Base-by-base conservation (phyloP, 2,329 filamentous ascomycete species). In the Colletotrichum nymphaeae region DNA sequence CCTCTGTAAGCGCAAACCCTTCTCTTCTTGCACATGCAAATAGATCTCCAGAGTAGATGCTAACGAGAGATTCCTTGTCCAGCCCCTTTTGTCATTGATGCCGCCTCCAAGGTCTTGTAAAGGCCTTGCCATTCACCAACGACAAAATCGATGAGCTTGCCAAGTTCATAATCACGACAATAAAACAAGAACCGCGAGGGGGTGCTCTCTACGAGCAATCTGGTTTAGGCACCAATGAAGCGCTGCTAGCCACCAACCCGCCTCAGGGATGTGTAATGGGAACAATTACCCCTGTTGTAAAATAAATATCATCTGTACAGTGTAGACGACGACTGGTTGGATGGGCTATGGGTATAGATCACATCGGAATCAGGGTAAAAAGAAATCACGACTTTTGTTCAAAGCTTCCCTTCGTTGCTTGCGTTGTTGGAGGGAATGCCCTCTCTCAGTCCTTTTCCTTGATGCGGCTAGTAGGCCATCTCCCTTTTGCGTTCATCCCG, bases 1-100 rank as follows among this genome's bases (percentile, higher is more conserved):
- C 81, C 85, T 97, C 74, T 94, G 94, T 97, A 90, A 70, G 93
- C 81, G 9, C 22, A 24, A 30, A 0, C 2, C 30, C 1, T 22
- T 30, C n/a, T 22, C 7, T 1, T 11, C 11, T 8, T 11, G 7
- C 5, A 30, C 8, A 19, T 11, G 28, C 49, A 22, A 22, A 6
- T 6, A 64, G 49, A 9, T 14, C 30, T 37, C 28, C 7, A 42
- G n/a, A 22, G 7, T 11, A 24, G 24, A 46, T 12, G 8, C 60
- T 60, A 65, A 64, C n/a, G 14, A 37, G 22, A 55, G 22, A 55
- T 24, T 52, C 7, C 46, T 2, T 32, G n/a, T 26, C 26, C 66
- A 91, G 90, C 89, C 69, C 89, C 89, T 66, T 91, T 91, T 78
- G 85, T 88, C 76, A 84, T 91, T 78, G 88, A 91, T 74, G 86